Evolutionary conservation across 1,139 yeast species (phyloP).

Genomic region (Geotrichum histeridarum): DNA sequence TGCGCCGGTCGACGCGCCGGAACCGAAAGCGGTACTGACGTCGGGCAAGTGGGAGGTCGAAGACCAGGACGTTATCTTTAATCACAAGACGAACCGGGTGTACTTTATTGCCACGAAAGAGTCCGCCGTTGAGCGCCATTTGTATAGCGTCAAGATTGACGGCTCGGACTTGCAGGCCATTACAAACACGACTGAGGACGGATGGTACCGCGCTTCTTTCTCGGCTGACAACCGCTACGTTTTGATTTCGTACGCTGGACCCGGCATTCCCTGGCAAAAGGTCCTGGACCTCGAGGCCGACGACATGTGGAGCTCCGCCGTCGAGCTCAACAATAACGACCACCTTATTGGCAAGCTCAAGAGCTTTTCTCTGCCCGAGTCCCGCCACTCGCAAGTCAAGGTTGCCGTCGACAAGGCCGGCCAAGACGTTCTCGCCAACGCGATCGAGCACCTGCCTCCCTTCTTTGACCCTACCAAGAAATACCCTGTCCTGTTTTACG

Average conservation of each 20-base stretch:
- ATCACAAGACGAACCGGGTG: conserved; percentile 47
- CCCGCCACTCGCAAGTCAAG: conserved; percentile 45
- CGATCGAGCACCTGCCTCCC: conserved; percentile 71
- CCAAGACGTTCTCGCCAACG: conserved; percentile 48
- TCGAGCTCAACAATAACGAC: conserved; percentile 37
- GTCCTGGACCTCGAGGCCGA: conserved; percentile 43
- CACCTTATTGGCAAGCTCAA: conserved; percentile 32
- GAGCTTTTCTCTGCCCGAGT: conserved; percentile 53
- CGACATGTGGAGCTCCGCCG: conserved; percentile 35
- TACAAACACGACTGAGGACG: conserved; percentile 54
- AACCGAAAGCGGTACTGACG: conserved; percentile 51
- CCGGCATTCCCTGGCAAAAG: conserved; percentile 60
- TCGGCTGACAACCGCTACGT: conserved; percentile 56
- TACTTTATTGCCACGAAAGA: conserved; percentile 61
- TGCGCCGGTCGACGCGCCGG: conserved; percentile 43
- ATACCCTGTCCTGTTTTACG: conserved; percentile 77
- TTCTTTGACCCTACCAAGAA: conserved; percentile 52
- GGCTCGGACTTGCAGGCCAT: conserved; percentile 46
- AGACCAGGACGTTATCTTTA: conserved; percentile 53
- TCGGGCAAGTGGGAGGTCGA: conserved; percentile 66
- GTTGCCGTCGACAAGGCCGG: conserved; percentile 41
- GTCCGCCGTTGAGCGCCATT: conserved; percentile 53
- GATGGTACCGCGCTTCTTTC: conserved; percentile 63
- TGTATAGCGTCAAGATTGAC: conserved; percentile 46
- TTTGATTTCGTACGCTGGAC: conserved; percentile 55